Evolutionary conservation across 768 basidiomycete genomes (phyloP).

Genomic region (Pisolithus orientalis): DNA sequence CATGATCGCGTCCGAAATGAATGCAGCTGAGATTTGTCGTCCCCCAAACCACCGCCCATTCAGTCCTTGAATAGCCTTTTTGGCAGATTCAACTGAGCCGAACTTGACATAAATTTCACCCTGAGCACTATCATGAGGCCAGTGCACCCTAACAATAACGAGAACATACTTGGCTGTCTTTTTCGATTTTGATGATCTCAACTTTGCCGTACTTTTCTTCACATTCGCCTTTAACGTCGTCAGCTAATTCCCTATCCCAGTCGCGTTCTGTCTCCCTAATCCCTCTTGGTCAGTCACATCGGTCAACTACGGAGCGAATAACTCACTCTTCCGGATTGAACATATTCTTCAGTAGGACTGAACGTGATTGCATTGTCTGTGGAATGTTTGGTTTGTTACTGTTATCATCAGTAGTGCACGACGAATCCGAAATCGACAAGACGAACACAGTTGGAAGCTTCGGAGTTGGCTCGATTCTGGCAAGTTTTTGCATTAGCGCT

Average conservation of each 20-base stretch:
- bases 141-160: not conserved
- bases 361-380: slow-evolving; percentile 83
- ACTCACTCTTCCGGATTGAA: slow-evolving; percentile 94
- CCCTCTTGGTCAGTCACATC: slow-evolving; percentile 4
- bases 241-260: slow-evolving; percentile 94
- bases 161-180: slow-evolving; percentile 76
- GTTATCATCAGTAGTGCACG: slow-evolving; percentile 8
- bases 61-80: slow-evolving; percentile 80
- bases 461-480: slow-evolving; percentile 75
- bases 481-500: slow-evolving; percentile 99
- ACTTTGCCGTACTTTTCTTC: slow-evolving; percentile 88
- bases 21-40: slow-evolving; percentile 77
- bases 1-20: slow-evolving; percentile 93
- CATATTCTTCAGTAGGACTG: slow-evolving; percentile 89
- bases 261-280: slow-evolving; percentile 87
- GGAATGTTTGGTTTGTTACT: slow-evolving; percentile 78
- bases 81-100: slow-evolving; percentile 67
- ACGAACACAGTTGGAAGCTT: slow-evolving; percentile 60
- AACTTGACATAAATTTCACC: slow-evolving; percentile 99
- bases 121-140: slow-evolving; percentile 34
- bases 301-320: slow-evolving; percentile 1
- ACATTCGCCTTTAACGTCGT: slow-evolving; percentile 94
- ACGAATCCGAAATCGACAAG: not conserved
- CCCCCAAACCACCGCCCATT: slow-evolving; percentile 98
- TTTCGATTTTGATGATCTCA: slow-evolving; percentile 85